These are phyloP conservation scores for Acanthamoeba healyi DNA, from an alignment of 208 protist species.

Conservation along the genomic window DNA sequence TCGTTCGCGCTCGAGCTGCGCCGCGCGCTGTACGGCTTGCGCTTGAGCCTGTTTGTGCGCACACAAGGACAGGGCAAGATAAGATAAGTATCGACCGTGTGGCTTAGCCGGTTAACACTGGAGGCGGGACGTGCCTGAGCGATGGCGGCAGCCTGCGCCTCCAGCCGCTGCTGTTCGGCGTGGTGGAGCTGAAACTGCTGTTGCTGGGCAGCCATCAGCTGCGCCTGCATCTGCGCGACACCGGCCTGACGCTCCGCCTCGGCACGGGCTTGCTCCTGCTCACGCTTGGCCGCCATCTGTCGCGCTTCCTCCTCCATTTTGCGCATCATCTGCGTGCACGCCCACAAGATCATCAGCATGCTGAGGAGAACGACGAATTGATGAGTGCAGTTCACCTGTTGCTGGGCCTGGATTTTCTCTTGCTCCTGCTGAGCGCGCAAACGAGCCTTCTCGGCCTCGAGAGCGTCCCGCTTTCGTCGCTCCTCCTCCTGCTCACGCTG, in stretches of 20 bases:
- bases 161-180: neutral
- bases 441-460: neutral
- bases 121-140: no score
- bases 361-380: no score
- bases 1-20: constrained; percentile 1
- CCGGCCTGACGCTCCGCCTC: neutral
- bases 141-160: no score
- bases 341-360: no score
- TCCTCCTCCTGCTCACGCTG: constrained; percentile 42
- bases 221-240: neutral
- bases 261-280: neutral
- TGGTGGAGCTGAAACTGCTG: constrained; percentile 19
- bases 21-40: neutral
- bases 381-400: neutral
- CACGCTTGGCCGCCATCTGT: neutral
- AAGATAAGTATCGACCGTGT: no score
- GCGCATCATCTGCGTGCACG: neutral
- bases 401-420: neutral
- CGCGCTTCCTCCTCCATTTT: constrained; percentile 19
- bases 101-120: no score
- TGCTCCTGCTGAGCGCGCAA: neutral
- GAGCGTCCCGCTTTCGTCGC: neutral
- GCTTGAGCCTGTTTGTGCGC: neutral
- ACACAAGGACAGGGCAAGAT: no score
- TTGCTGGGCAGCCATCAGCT: constrained; percentile 10